Evolutionary conservation across 78 protist species (phyloP), one percentile per base, ranked within the genome.

Genomic region (Bodo saltans): DNA sequence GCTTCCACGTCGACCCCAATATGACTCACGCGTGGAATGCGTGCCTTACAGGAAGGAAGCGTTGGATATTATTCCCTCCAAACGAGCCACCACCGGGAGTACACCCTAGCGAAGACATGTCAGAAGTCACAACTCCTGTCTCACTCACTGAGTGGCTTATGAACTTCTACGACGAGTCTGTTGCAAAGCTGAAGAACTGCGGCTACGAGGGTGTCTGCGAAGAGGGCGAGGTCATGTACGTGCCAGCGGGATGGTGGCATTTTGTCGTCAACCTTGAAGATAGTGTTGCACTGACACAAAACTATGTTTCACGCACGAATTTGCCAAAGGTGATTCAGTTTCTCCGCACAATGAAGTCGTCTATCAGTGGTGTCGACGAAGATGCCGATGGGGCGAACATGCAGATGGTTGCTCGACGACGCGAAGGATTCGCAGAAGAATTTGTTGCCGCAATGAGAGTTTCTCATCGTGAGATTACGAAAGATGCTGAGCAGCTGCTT

Each of bases 161-260:
- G 11, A 74, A 72, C 72, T 92, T 53, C 68, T 88, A 90, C 78
- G 83, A 72, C 34, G 28, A 23, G 32, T 78, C 79, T 23, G 32
- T 68, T 33, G 8, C 11, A 35, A 28, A 70, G 84, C 53, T 72
- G 70, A 26, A 17, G 42, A 29, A 0, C 4, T 41, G 40, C 32
- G 30, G 60, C 67, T 0, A 3, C 26, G 90, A 87, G 78, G 69
- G 40, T 40, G 35, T 68, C 0, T 42, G 28, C 30, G 67, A 72
- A 26, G 86, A 76, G 47, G 94, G 94, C 34, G 92, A 91, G 71
- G 11, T 80, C 25, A 53, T 91, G 27, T 91, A 83, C 69, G 88
- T 91, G 38, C 94, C 94, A 35, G 12, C 78, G 33, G 90, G 90
- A 0, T 91, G 89, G 89, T 91, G 93, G 93, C 95, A 92, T 42